Evolutionary conservation across 768 basidiomycete genomes (phyloP).

Genomic region (Amylocystis lapponica): DNA sequence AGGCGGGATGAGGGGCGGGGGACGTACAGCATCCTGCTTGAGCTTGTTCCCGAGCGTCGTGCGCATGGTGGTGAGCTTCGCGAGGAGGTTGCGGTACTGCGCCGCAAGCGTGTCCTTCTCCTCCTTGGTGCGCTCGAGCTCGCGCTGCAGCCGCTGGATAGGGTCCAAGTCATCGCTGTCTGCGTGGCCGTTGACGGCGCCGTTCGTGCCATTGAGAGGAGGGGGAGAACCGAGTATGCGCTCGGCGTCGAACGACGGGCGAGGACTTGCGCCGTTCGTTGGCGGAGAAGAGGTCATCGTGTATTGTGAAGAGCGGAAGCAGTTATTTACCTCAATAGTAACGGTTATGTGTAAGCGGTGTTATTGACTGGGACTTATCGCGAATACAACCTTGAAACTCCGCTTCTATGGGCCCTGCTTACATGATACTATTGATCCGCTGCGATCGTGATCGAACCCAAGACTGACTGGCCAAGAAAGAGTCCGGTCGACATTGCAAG

Average conservation of each 20-base stretch:
- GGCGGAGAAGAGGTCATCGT: conserved; percentile 11
- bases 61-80: conserved; percentile 90
- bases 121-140: conserved; percentile 67
- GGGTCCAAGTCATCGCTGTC: conserved; percentile 42
- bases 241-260: conserved; percentile 24
- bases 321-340: too few relatives aligned
- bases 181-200: conserved; percentile 15
- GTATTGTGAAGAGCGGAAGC: too few relatives aligned
- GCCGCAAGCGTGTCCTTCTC: conserved; percentile 86
- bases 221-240: conserved; percentile 15
- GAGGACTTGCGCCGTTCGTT: conserved; percentile 11
- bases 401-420: too few relatives aligned
- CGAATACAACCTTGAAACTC: too few relatives aligned
- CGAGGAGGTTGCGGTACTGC: conserved; percentile 82
- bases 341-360: too few relatives aligned
- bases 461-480: too few relatives aligned
- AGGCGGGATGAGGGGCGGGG: conserved; percentile 12
- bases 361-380: too few relatives aligned
- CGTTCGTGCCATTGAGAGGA: conserved; percentile 22
- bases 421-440: too few relatives aligned
- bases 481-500: too few relatives aligned
- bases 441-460: too few relatives aligned
- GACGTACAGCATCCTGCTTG: conserved; percentile 87
- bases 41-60: conserved; percentile 91
- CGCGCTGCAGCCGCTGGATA: conserved; percentile 56